Conservation (phyloP, 176 grass and related monocot species). For the Carex scoparia region DNA sequence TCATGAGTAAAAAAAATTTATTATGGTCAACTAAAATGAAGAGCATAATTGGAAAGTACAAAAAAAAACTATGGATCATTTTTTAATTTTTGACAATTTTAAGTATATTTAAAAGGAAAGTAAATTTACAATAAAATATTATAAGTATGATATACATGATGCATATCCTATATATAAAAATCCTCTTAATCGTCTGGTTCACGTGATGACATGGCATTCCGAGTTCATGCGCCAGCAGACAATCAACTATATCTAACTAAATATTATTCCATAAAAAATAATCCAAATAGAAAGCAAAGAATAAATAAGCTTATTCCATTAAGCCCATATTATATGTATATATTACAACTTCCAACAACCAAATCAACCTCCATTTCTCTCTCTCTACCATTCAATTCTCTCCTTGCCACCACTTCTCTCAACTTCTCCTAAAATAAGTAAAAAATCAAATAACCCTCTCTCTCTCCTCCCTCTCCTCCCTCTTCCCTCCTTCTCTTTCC, state of each 20-base stretch:
- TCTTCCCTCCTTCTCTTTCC: background rate
- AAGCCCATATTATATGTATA: background rate
- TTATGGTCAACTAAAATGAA: too few species aligned
- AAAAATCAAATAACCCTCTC: conserved; percentile 10
- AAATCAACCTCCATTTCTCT: conserved; percentile 6
- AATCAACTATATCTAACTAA: background rate
- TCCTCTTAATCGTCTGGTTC: background rate
- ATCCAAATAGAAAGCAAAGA: background rate
- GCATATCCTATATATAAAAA: too few species aligned
- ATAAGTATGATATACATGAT: too few species aligned
- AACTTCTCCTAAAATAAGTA: conserved; percentile 30
- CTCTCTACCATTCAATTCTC: conserved; percentile 26
- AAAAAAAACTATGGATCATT: too few species aligned
- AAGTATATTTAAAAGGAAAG: too few species aligned
- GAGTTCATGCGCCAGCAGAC: background rate
- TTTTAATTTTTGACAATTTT: too few species aligned
- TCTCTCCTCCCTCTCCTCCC: conserved; percentile 2
- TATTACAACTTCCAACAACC: background rate
- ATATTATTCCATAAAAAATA: background rate
- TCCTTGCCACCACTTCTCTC: conserved; percentile 9
- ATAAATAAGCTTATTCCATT: background rate
- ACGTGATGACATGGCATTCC: background rate
- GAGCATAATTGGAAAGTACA: too few species aligned
- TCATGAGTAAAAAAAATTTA: background rate
- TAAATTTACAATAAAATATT: too few species aligned